Conservation (phyloP, 1,284 basidiomycete genomes). For the Ceratobasidium sp. region DNA sequence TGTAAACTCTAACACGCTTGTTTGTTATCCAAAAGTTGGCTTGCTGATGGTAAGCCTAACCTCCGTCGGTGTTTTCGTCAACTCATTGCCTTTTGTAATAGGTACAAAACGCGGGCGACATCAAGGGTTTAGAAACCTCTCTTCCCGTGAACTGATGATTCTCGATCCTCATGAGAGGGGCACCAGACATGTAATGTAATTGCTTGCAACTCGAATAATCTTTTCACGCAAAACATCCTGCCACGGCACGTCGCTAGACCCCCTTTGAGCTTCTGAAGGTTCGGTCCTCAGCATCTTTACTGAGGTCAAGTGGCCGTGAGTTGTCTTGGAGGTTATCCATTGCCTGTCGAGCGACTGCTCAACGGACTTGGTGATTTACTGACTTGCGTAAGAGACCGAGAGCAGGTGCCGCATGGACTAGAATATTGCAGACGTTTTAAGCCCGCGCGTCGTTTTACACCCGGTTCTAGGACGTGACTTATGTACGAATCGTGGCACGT, state of each 20-base stretch:
- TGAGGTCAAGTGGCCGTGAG: conserved; percentile 72
- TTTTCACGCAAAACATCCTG: not conserved
- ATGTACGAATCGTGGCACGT: no score
- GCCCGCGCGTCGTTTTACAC: no score
- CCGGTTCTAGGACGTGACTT: no score
- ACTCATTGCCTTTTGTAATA: conserved; percentile 1
- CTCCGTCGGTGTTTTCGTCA: not conserved
- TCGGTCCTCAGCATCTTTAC: conserved; percentile 71
- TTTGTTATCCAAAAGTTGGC: conserved; percentile 65
- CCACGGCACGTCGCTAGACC: not conserved
- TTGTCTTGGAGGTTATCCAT: conserved; percentile 75
- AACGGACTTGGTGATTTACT: not conserved
- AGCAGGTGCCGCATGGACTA: conserved; percentile 19
- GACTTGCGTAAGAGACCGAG: not conserved
- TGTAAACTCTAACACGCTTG: conserved; percentile 21
- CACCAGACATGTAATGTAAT: conserved; percentile 16
- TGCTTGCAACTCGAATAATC: not conserved
- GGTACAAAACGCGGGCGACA: conserved; percentile 32
- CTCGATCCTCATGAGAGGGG: conserved; percentile 1
- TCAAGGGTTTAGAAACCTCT: conserved; percentile 12
- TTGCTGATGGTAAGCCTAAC: conserved; percentile 70
- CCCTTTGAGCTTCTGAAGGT: conserved; percentile 59
- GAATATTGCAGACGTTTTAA: no score
- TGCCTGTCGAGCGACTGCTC: conserved; percentile 58
- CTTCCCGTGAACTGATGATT: conserved; percentile 19